A percentile compares a stretch with the other conserved stretches of the same genome.
Conservation (phyloP, 2,329 filamentous ascomycete species). For the Cordyceps fumosorosea region DNA sequence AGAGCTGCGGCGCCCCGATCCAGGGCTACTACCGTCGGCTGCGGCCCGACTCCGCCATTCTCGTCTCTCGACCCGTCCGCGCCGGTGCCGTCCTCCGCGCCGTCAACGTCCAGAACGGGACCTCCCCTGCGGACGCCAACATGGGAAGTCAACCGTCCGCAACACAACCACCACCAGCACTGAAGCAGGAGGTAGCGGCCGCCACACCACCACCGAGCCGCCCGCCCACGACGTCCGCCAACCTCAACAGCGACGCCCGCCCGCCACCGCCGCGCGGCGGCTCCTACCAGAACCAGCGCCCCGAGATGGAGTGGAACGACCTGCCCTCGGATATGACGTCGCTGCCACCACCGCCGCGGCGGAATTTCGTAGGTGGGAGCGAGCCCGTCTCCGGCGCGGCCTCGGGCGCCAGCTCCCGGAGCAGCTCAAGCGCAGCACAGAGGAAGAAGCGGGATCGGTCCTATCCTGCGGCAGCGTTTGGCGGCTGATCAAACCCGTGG, state of each 20-base stretch:
- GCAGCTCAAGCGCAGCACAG: constrained; percentile 41
- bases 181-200: not conserved
- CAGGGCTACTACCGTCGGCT: constrained; percentile 57
- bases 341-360: constrained; percentile 23
- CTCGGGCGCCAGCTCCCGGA: constrained; percentile 47
- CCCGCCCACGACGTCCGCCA: constrained; percentile 20
- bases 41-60: constrained; percentile 54
- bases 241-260: constrained; percentile 15
- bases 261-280: constrained; percentile 23
- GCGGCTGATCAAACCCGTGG: constrained; percentile 25
- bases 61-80: constrained; percentile 43
- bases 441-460: constrained; percentile 52
- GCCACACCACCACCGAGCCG: constrained; percentile 29
- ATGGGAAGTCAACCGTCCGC: not conserved
- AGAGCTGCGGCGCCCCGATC: constrained; percentile 39
- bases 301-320: constrained; percentile 61
- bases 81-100: constrained; percentile 21
- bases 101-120: constrained; percentile 16
- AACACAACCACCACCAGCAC: not conserved
- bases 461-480: constrained; percentile 58
- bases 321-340: constrained; percentile 52
- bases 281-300: constrained; percentile 54
- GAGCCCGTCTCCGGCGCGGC: constrained; percentile 36
- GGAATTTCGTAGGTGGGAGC: constrained; percentile 20
- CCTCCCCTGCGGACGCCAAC: not conserved